phyloP scores from a whole-genome alignment of 768 basidiomycete species.

The Naganishia vishniacii region DNA sequence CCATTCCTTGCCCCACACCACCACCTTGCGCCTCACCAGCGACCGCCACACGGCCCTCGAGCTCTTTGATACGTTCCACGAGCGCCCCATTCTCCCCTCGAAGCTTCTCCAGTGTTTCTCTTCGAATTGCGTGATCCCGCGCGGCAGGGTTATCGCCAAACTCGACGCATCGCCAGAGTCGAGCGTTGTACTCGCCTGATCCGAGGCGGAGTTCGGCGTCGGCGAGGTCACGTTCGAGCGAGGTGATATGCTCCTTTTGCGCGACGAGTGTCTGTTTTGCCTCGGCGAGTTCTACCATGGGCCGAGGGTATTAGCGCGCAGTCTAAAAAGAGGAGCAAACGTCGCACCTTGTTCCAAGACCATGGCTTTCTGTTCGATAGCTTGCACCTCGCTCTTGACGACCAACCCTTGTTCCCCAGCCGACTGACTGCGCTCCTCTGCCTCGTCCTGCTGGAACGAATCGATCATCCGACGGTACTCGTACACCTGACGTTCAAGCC shows the following conservation, averaged over 20 bases:
- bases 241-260: not conserved
- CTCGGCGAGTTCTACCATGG: conserved; percentile 2
- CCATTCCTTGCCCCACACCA: conserved; percentile 51
- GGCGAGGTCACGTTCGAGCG: conserved; percentile 32
- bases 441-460: conserved; percentile 24
- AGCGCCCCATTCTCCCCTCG: conserved; percentile 79
- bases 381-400: conserved; percentile 15
- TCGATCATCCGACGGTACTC: conserved; percentile 20
- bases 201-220: conserved; percentile 41
- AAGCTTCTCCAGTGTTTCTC: conserved; percentile 68
- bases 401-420: conserved; percentile 14
- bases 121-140: conserved; percentile 69
- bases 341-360: conserved; percentile 10
- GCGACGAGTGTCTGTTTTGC: not conserved
- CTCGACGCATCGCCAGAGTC: conserved; percentile 44
- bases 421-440: conserved; percentile 18
- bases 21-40: not conserved
- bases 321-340: not conserved
- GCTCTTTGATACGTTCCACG: conserved; percentile 60
- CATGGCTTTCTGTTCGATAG: conserved; percentile 6
- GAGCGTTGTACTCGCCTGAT: conserved; percentile 46
- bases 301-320: not conserved
- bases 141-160: conserved; percentile 76
- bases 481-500: conserved; percentile 16
- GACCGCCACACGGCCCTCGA: conserved; percentile 52